Conservation (phyloP, 352 stramenopile species). For the Phytophthora brassicae region DNA sequence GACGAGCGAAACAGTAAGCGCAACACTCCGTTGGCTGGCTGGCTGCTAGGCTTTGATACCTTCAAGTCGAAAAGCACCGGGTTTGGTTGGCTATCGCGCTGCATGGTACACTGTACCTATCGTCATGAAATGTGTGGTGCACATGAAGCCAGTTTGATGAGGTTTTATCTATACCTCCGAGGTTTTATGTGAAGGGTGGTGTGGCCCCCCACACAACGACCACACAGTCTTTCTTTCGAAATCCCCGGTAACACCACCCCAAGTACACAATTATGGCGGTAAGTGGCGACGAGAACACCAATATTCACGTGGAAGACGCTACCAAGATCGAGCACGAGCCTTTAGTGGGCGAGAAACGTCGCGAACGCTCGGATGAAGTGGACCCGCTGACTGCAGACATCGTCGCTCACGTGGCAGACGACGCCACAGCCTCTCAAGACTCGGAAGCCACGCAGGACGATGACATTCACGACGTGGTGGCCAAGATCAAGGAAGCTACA, state of each 20-base stretch:
- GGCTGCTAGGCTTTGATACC: conserved; percentile 28
- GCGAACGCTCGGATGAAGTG: conserved; percentile 23
- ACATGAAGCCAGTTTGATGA: conserved; percentile 24
- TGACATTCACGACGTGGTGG: conserved; percentile 62
- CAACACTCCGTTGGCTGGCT: conserved; percentile 14
- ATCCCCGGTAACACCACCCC: not conserved
- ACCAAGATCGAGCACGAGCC: conserved; percentile 21
- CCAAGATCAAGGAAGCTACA: conserved; percentile 59
- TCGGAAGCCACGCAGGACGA: conserved; percentile 57
- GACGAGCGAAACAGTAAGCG: conserved; percentile 13
- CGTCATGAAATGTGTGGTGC: conserved; percentile 34
- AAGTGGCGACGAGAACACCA: conserved; percentile 28
- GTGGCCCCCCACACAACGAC: conserved; percentile 22
- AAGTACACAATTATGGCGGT: conserved; percentile 20
- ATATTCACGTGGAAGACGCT: conserved; percentile 20
- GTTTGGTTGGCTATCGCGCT: conserved; percentile 33
- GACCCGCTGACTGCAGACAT: conserved; percentile 31
- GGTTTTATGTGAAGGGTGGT: conserved; percentile 43
- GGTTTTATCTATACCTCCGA: conserved; percentile 24
- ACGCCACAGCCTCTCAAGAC: conserved; percentile 30
- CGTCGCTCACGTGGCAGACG: conserved; percentile 9
- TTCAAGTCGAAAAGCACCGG: conserved; percentile 37
- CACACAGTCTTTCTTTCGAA: conserved; percentile 38
- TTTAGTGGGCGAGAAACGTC: conserved; percentile 42
- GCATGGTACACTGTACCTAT: conserved; percentile 22